These are phyloP conservation scores for Tricholoma saponaceum DNA, from an alignment of 768 basidiomycete genomes.

Conservation along the genomic window DNA sequence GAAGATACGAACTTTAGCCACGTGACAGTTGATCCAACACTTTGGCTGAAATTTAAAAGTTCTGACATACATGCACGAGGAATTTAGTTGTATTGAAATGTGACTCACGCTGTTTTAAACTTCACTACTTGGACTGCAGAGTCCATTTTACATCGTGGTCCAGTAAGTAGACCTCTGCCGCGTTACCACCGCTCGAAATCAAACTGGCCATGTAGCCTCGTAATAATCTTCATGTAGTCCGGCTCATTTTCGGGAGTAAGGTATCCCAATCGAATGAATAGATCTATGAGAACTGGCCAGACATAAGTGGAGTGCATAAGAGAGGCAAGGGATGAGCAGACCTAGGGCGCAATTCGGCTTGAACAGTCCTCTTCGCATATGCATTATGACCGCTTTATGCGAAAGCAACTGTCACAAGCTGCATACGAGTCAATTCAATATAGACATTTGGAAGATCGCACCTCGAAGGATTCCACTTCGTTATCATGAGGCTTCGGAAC, in stretches of 20 bases:
- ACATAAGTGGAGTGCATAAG: neutral
- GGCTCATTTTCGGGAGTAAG: conserved; percentile 88
- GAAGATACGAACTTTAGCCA: too few species aligned
- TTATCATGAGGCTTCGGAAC: conserved; percentile 79
- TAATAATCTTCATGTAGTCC: conserved; percentile 72
- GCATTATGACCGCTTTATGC: conserved; percentile 55
- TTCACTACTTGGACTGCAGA: neutral
- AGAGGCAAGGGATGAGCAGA: conserved; percentile 27
- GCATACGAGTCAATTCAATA: neutral
- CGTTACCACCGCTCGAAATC: conserved; percentile 54
- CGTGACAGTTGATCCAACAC: too few species aligned
- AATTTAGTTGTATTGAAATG: too few species aligned
- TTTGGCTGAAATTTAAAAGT: too few species aligned
- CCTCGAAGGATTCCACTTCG: conserved; percentile 93
- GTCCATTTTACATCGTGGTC: neutral
- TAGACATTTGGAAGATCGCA: conserved; percentile 21
- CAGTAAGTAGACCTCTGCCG: too few species aligned
- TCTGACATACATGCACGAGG: too few species aligned
- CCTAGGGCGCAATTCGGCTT: conserved; percentile 92
- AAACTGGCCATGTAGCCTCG: conserved; percentile 69
- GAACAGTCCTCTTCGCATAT: conserved; percentile 70
- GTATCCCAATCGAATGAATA: conserved; percentile 82
- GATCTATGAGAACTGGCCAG: conserved; percentile 78
- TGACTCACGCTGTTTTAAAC: neutral
- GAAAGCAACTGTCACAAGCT: conserved; percentile 51